Evolutionary conservation across 2,329 filamentous ascomycete genomes (phyloP).

Genomic region (Basipetospora chlamydospora): DNA sequence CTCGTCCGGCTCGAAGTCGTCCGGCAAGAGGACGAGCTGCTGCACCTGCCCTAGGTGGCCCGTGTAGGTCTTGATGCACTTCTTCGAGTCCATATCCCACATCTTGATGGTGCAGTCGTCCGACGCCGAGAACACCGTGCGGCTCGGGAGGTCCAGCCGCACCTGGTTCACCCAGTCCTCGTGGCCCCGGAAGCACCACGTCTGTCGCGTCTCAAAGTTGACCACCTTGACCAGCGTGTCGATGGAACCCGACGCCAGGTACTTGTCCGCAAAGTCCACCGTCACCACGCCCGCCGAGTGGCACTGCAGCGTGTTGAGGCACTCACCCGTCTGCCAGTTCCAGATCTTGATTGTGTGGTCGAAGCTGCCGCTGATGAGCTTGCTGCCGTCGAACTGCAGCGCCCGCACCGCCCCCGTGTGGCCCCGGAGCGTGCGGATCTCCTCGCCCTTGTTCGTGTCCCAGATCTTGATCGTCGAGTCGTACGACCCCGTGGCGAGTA

Average conservation of each 20-base stretch:
- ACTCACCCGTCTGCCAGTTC: conserved; percentile 90
- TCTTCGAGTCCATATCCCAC: conserved; percentile 80
- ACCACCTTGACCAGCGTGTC: conserved; percentile 86
- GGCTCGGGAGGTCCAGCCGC: conserved; percentile 64
- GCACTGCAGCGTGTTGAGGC: conserved; percentile 64
- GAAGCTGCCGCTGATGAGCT: conserved; percentile 79
- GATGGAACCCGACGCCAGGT: conserved; percentile 77
- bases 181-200: conserved; percentile 69
- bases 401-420: conserved; percentile 75
- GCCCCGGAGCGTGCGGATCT: conserved; percentile 69
- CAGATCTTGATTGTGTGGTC: conserved; percentile 83
- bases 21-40: conserved; percentile 70
- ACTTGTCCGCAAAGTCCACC: conserved; percentile 72
- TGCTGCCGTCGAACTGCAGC: conserved; percentile 83
- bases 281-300: conserved; percentile 75
- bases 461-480: conserved; percentile 92
- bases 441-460: conserved; percentile 79
- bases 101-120: conserved; percentile 85
- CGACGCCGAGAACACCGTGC: conserved; percentile 81
- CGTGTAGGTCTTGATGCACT: conserved; percentile 63
- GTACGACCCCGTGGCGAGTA: conserved; percentile 87
- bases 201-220: conserved; percentile 75
- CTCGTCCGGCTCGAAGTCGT: conserved; percentile 81
- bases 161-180: conserved; percentile 96
- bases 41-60: conserved; percentile 94